Evolutionary conservation across 2,329 filamentous ascomycete species (phyloP).

Genomic region (Penicillium sp.): DNA sequence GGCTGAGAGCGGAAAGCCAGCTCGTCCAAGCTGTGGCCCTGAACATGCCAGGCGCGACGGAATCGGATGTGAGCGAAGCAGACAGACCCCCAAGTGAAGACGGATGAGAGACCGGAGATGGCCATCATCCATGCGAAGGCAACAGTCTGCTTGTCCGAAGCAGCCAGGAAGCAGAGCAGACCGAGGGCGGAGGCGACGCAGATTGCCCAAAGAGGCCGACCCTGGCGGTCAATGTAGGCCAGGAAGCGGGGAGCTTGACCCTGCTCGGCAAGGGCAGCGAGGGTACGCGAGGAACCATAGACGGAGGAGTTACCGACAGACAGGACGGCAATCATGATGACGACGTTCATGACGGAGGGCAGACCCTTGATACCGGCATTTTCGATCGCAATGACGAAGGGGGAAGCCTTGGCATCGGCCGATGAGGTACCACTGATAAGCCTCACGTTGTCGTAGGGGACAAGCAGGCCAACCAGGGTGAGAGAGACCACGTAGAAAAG

Average conservation of each 20-base stretch:
- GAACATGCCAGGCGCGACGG: slow-evolving; percentile 73
- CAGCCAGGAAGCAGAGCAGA: slow-evolving; percentile 76
- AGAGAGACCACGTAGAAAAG: slow-evolving; percentile 88
- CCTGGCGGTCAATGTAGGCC: slow-evolving; percentile 79
- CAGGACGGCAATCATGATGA: slow-evolving; percentile 87
- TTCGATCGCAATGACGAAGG: slow-evolving; percentile 90
- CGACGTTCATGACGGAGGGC: slow-evolving; percentile 89
- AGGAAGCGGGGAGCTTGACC: slow-evolving; percentile 77
- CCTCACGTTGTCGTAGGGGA: slow-evolving; percentile 69
- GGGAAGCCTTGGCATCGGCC: slow-evolving; percentile 75
- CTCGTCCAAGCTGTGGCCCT: slow-evolving; percentile 72
- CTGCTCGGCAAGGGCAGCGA: slow-evolving; percentile 87
- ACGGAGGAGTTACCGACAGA: slow-evolving; percentile 91
- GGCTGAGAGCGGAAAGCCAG: slow-evolving; percentile 81
- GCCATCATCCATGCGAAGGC: slow-evolving; percentile 81
- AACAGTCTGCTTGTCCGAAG: slow-evolving; percentile 60
- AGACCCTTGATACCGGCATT: slow-evolving; percentile 80
- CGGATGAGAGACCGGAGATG: slow-evolving; percentile 71
- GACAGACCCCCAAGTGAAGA: slow-evolving; percentile 82
- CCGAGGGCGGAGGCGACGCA: slow-evolving; percentile 68
- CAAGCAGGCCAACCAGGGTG: slow-evolving; percentile 77
- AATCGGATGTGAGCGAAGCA: slow-evolving; percentile 93
- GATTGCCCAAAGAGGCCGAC: slow-evolving; percentile 78
- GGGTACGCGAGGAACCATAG: slow-evolving; percentile 86
- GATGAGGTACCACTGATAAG: slow-evolving; percentile 63